These are phyloP conservation scores for Arthrobotrys conoides DNA, from an alignment of 2,329 filamentous ascomycete genomes.

Conservation along the genomic window DNA sequence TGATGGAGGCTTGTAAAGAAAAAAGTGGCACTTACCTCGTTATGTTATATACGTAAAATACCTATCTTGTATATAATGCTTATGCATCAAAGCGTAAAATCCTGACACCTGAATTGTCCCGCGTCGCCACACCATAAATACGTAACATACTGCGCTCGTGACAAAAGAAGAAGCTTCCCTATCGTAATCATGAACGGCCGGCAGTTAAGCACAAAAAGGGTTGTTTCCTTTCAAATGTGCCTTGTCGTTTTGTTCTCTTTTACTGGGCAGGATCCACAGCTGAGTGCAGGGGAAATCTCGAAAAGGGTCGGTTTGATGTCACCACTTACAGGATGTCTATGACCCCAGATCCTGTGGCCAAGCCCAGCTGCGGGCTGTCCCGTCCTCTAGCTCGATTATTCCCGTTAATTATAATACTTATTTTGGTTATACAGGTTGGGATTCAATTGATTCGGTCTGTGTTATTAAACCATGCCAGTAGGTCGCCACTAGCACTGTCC, in stretches of 20 bases:
- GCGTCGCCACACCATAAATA: background rate
- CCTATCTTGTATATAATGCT: background rate
- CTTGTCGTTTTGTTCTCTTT: background rate
- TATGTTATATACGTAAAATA: background rate
- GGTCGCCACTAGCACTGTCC: too few species aligned
- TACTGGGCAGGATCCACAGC: background rate
- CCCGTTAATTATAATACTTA: background rate
- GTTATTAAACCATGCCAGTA: too few species aligned
- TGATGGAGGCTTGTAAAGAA: too few species aligned
- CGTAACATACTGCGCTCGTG: background rate
- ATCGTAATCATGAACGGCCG: background rate
- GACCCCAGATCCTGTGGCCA: background rate
- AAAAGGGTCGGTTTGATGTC: background rate
- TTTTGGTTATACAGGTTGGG: background rate
- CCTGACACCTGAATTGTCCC: background rate
- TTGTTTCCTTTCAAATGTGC: background rate
- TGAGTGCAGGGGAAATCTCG: too few species aligned
- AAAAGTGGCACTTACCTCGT: too few species aligned
- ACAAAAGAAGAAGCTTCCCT: background rate
- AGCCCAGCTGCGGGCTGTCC: conserved; percentile 12
- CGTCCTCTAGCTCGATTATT: background rate
- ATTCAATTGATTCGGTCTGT: too few species aligned
- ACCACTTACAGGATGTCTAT: too few species aligned
- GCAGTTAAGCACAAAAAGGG: background rate
- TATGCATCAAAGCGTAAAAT: background rate